phyloP scores from a whole-genome alignment of 2,329 filamentous ascomycete species.

The Anisogramma anomala region DNA sequence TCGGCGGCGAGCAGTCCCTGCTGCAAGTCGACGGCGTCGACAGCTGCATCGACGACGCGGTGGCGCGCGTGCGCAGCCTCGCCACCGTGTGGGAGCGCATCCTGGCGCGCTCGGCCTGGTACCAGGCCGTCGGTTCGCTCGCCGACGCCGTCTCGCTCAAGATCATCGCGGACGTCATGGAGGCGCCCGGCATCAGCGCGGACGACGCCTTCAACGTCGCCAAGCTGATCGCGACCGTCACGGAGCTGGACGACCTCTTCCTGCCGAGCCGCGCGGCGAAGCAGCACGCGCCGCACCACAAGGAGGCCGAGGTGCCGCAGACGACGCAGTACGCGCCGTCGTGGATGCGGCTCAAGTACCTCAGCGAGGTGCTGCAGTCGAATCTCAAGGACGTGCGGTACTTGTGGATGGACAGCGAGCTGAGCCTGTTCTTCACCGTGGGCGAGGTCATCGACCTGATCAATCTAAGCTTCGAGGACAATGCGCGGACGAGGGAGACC shows the following conservation, averaged over 20 bases:
- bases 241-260: constrained; percentile 49
- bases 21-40: constrained; percentile 46
- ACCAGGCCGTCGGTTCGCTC: constrained; percentile 49
- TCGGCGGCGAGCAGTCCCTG: constrained; percentile 38
- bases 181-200: constrained; percentile 48
- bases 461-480: constrained; percentile 52
- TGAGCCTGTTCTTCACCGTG: constrained; percentile 50
- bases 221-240: constrained; percentile 44
- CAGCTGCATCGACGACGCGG: constrained; percentile 40
- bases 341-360: constrained; percentile 54
- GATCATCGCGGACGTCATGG: constrained; percentile 49
- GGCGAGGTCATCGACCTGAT: constrained; percentile 53
- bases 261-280: constrained; percentile 30
- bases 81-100: constrained; percentile 47
- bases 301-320: constrained; percentile 34
- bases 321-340: constrained; percentile 50
- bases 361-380: constrained; percentile 54
- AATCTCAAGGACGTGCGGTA: constrained; percentile 52
- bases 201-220: constrained; percentile 54
- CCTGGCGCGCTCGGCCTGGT: constrained; percentile 49
- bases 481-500: constrained; percentile 44
- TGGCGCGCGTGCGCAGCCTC: constrained; percentile 39
- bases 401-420: constrained; percentile 54
- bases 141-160: constrained; percentile 48
- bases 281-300: constrained; percentile 13